Percentiles rank a stretch among this genome's conserved stretches.
Conservation (phyloP, 2,329 filamentous ascomycete genomes). For the Albifimbria verrucaria region DNA sequence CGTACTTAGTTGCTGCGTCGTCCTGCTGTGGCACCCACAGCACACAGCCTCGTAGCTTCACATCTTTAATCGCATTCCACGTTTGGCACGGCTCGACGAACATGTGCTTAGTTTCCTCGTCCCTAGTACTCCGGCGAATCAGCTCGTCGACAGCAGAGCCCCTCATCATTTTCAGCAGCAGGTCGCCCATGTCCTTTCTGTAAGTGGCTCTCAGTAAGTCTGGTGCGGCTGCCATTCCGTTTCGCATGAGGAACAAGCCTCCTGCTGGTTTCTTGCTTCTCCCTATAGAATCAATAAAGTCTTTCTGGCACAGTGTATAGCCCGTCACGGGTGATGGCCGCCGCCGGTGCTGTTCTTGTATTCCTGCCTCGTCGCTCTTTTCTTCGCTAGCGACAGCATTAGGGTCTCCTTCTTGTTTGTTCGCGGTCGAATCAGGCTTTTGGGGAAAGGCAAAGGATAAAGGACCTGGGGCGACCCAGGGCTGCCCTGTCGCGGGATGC, state of each 20-base stretch:
- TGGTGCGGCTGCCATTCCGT: slow-evolving; percentile 19
- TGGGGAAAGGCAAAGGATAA: slow-evolving; percentile 26
- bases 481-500: slow-evolving; percentile 48
- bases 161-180: slow-evolving; percentile 50
- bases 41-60: slow-evolving; percentile 41
- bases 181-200: slow-evolving; percentile 53
- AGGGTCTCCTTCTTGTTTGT: not conserved
- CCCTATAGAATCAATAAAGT: slow-evolving; percentile 22
- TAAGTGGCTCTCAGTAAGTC: slow-evolving; percentile 10
- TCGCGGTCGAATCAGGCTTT: slow-evolving; percentile 7
- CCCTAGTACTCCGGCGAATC: slow-evolving; percentile 15
- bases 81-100: slow-evolving; percentile 35
- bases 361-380: not conserved
- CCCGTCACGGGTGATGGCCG: slow-evolving; percentile 17
- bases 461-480: slow-evolving; percentile 56
- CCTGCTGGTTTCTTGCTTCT: slow-evolving; percentile 10
- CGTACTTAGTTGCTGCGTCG: slow-evolving; percentile 33
- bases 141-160: slow-evolving; percentile 44
- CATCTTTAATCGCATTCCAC: slow-evolving; percentile 41
- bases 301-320: slow-evolving; percentile 27
- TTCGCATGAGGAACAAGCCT: slow-evolving; percentile 16
- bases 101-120: slow-evolving; percentile 28
- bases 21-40: slow-evolving; percentile 35
- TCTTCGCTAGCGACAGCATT: not conserved
- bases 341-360: slow-evolving; percentile 1